Evolutionary conservation across 331 rosid genomes (phyloP).

Genomic region (Stylosanthes scabra): DNA sequence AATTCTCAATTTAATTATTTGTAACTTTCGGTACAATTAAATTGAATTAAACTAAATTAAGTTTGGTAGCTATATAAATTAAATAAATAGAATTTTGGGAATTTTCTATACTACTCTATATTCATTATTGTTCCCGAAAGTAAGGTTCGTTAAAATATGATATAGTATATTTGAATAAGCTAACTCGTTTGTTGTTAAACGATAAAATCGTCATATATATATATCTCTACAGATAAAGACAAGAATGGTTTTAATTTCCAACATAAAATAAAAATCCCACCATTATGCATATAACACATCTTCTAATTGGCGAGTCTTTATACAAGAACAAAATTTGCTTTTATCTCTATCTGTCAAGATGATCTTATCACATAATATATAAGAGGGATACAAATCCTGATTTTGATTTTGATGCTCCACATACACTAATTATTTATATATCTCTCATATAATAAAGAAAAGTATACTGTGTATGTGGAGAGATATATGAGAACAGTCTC

Average conservation of each 20-base stretch:
- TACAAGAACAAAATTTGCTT: neutral
- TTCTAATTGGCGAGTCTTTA: neutral
- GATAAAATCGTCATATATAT: too few relatives aligned
- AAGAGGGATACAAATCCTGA: neutral
- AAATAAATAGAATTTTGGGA: too few relatives aligned
- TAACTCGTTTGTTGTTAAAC: neutral
- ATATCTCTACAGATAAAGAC: neutral
- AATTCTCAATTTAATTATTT: too few relatives aligned
- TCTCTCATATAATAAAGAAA: neutral
- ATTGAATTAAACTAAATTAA: slow-evolving; percentile 28
- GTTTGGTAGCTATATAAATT: neutral
- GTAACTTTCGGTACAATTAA: slow-evolving; percentile 37
- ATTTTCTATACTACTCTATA: too few relatives aligned
- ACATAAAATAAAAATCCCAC: neutral
- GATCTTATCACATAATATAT: neutral
- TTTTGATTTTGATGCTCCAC: neutral
- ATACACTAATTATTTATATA: neutral
- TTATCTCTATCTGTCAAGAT: neutral
- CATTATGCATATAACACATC: neutral
- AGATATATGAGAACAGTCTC: neutral
- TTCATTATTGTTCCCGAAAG: too few relatives aligned
- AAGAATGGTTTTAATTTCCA: neutral
- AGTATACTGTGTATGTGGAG: neutral
- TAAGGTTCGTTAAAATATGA: too few relatives aligned
- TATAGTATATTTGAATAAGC: neutral